phyloP scores from a whole-genome alignment of 1,284 basidiomycete genomes.

The Pseudozyma thailandica region DNA sequence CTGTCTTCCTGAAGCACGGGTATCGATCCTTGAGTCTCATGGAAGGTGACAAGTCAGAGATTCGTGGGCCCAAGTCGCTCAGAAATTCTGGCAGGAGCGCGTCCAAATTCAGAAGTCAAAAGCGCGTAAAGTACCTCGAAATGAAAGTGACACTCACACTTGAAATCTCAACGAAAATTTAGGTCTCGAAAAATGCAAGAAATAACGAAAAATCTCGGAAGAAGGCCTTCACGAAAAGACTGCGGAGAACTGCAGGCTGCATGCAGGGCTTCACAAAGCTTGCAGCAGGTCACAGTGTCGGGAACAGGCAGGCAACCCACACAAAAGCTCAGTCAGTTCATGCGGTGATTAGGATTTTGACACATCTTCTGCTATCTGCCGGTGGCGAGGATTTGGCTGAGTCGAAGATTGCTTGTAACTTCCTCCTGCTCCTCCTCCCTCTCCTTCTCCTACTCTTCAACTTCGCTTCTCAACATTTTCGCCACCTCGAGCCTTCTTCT shows the following conservation, averaged over 20 bases:
- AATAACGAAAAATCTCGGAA: not conserved
- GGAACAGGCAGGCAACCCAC: constrained; percentile 2
- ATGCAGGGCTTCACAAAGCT: constrained; percentile 24
- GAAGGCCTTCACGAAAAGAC: not conserved
- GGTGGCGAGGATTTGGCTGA: too few relatives aligned
- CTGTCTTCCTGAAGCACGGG: too few relatives aligned
- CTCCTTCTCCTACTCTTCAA: too few relatives aligned
- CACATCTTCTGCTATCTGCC: not conserved
- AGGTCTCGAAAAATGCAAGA: constrained; percentile 2
- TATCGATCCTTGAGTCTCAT: too few relatives aligned
- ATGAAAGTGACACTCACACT: not conserved
- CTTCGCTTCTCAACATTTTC: too few relatives aligned
- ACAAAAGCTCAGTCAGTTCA: not conserved
- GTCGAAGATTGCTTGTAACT: too few relatives aligned
- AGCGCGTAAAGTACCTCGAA: not conserved
- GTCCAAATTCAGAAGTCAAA: not conserved
- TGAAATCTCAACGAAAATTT: not conserved
- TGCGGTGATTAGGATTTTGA: constrained; percentile 5
- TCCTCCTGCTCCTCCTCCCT: too few relatives aligned
- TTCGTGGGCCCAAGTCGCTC: too few relatives aligned
- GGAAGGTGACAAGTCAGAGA: too few relatives aligned
- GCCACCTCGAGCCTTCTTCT: too few relatives aligned
- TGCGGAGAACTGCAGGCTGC: constrained; percentile 15
- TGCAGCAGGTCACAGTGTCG: constrained; percentile 13
- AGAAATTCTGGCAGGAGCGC: too few relatives aligned